These are phyloP conservation scores for Aspergillus costaricaensis DNA, from an alignment of 2,329 filamentous ascomycete genomes.

Conservation along the genomic window DNA sequence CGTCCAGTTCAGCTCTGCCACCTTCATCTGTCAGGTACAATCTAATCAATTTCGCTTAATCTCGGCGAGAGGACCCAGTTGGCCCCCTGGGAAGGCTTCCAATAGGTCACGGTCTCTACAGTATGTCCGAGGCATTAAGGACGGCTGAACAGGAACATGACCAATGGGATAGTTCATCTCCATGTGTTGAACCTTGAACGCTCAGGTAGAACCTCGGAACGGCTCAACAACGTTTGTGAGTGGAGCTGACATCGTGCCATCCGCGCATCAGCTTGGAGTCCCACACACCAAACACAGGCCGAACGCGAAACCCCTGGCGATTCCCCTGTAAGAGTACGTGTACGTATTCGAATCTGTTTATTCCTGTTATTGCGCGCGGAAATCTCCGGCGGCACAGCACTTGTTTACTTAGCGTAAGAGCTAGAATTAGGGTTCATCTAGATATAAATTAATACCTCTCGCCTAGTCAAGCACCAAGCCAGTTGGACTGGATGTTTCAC, in stretches of 20 bases:
- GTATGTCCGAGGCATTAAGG: not conserved
- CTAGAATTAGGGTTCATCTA: not conserved
- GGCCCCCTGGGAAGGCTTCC: not conserved
- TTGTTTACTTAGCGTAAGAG: not conserved
- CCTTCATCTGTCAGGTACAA: not conserved
- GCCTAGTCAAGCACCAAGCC: not conserved
- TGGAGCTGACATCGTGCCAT: not conserved
- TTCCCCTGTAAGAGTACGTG: not conserved
- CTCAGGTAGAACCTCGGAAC: not conserved
- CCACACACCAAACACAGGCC: not conserved
- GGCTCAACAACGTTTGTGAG: not conserved
- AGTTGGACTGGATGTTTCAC: not conserved
- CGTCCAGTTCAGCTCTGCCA: not conserved
- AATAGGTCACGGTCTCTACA: too few relatives aligned
- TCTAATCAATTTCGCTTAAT: not conserved
- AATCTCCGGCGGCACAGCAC: not conserved
- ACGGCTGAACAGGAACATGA: not conserved
- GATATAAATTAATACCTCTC: not conserved
- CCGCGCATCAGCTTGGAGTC: not conserved
- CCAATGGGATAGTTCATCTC: not conserved
- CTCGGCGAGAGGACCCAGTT: not conserved
- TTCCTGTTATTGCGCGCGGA: not conserved
- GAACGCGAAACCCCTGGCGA: not conserved
- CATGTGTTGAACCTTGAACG: not conserved
- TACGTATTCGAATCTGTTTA: not conserved